Conservation (phyloP, 2,329 filamentous ascomycete genomes). For the Penicillium hordei region DNA sequence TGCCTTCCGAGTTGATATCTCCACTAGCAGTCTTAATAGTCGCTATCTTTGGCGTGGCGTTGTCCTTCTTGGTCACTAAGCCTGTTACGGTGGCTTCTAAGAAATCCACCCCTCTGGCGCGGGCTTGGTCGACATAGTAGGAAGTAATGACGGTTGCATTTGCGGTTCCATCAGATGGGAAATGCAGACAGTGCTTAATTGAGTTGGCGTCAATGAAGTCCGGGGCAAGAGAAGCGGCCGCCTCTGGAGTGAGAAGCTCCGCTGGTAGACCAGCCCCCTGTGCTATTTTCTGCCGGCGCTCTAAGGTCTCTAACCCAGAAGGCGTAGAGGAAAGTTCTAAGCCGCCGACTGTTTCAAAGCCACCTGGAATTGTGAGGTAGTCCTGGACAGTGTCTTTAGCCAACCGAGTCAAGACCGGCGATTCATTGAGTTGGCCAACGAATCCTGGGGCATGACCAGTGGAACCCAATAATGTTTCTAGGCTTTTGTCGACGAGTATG, state of each 20-base stretch:
- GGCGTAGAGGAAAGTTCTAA: constrained; percentile 27
- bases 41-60: background rate
- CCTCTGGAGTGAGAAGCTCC: constrained; percentile 24
- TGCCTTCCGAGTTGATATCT: constrained; percentile 20
- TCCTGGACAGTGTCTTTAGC: constrained; percentile 34
- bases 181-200: constrained; percentile 22
- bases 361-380: constrained; percentile 29
- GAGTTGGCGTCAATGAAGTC: constrained; percentile 29
- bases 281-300: constrained; percentile 20
- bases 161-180: constrained; percentile 31
- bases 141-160: constrained; percentile 25
- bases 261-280: constrained; percentile 26
- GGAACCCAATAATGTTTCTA: constrained; percentile 29
- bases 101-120: constrained; percentile 21
- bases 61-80: background rate
- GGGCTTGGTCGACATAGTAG: constrained; percentile 28
- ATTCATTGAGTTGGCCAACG: constrained; percentile 39
- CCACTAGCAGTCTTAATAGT: constrained; percentile 18
- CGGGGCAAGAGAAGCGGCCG: constrained; percentile 27
- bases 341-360: constrained; percentile 30
- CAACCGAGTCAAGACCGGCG: constrained; percentile 30
- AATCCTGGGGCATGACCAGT: constrained; percentile 38
- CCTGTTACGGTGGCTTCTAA: constrained; percentile 24
- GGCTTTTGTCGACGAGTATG: constrained; percentile 30
- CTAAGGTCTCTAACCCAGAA: constrained; percentile 21